phyloP scores from a whole-genome alignment of 1,139 yeast species.

The Blastobotrys capitulatus region DNA sequence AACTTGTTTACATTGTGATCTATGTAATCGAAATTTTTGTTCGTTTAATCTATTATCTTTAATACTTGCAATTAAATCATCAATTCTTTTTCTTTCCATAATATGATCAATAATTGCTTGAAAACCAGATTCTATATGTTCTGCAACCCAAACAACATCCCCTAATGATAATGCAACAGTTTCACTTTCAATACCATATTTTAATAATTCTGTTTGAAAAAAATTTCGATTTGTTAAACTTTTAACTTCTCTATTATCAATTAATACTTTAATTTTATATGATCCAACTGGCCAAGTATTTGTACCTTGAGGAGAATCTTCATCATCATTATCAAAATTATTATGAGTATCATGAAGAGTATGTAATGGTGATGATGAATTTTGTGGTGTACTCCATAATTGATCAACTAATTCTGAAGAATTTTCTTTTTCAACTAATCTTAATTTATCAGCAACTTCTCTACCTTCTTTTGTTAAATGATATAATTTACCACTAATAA shows the following conservation, averaged over 20 bases:
- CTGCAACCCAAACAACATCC: constrained; percentile 87
- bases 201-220: constrained; percentile 44
- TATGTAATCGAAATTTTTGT: constrained; percentile 70
- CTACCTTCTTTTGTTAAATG: constrained; percentile 69
- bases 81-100: constrained; percentile 82
- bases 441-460: constrained; percentile 54
- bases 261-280: constrained; percentile 54
- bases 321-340: background rate
- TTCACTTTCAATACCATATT: constrained; percentile 48
- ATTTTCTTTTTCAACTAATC: constrained; percentile 38
- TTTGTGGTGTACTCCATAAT: constrained; percentile 14
- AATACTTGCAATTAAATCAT: constrained; percentile 78
- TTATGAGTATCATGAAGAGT: background rate
- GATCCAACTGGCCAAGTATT: constrained; percentile 46
- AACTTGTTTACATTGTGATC: constrained; percentile 61
- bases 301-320: background rate
- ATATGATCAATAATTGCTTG: constrained; percentile 70
- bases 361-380: constrained; percentile 4
- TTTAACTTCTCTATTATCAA: constrained; percentile 77
- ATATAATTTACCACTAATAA: constrained; percentile 51
- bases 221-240: constrained; percentile 25
- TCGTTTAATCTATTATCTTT: constrained; percentile 79
- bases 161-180: constrained; percentile 68
- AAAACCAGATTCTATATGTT: constrained; percentile 45
- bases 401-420: constrained; percentile 1